phyloP scores from a whole-genome alignment of 192 early-diverging fungal genomes.

The Coemansia sp. region DNA sequence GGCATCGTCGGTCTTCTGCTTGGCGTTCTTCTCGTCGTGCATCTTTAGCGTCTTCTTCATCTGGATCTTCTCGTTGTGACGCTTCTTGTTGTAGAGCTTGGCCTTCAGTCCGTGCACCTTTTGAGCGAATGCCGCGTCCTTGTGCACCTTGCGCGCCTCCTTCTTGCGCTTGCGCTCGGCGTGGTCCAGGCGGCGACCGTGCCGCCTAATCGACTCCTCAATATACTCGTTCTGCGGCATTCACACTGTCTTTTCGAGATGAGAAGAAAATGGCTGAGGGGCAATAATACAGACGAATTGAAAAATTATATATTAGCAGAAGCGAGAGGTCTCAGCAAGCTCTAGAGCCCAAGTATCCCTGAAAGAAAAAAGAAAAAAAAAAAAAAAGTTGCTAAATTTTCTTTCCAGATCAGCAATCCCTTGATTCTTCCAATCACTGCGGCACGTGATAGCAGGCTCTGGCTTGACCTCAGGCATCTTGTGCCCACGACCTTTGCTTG shows the following conservation, averaged over 20 bases:
- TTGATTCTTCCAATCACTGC: background rate
- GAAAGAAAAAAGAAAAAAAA: background rate
- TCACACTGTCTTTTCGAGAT: background rate
- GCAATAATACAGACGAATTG: conserved; percentile 1
- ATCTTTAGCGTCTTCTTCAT: conserved; percentile 99
- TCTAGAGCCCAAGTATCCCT: background rate
- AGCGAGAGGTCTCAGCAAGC: background rate
- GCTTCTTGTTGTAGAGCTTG: conserved; percentile 99
- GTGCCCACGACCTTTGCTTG: background rate
- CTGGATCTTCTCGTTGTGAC: conserved; percentile 98
- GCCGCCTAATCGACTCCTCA: conserved; percentile 96
- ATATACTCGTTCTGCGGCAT: conserved; percentile 97
- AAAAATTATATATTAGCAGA: background rate
- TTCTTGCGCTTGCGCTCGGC: conserved; percentile 97
- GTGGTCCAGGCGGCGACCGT: conserved; percentile 95
- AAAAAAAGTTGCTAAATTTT: conserved; percentile 11
- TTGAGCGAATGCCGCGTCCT: conserved; percentile 88
- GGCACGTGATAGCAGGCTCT: background rate
- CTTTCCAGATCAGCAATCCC: background rate
- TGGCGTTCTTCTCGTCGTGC: conserved; percentile 96
- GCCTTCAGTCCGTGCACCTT: conserved; percentile 98
- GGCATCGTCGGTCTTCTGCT: conserved; percentile 87
- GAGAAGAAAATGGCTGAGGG: background rate
- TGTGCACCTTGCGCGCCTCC: conserved; percentile 93
- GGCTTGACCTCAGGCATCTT: background rate